Evolutionary conservation across 192 early-diverging fungal genomes (phyloP).

Genomic region (Mortierella hygrophila): DNA sequence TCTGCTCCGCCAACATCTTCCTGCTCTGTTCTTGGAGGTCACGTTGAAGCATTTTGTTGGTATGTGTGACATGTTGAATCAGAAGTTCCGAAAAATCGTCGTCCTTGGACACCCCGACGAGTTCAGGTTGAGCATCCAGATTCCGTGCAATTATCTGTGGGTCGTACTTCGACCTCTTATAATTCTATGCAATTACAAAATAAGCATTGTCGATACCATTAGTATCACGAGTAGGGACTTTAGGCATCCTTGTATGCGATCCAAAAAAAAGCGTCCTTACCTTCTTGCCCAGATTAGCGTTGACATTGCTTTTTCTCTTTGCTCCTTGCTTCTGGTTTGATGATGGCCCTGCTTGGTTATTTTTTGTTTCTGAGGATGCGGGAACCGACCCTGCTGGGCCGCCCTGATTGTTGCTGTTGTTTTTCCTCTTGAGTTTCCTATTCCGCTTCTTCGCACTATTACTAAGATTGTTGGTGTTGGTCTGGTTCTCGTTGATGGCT

Average conservation of each 20-base stretch:
- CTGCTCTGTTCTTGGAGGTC: slow-evolving; percentile 33
- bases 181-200: background rate
- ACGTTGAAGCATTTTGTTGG: slow-evolving; percentile 35
- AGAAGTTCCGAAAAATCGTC: slow-evolving; percentile 38
- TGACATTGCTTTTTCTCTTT: background rate
- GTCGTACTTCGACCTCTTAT: background rate
- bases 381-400: background rate
- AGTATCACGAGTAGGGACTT: no score
- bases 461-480: background rate
- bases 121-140: slow-evolving; percentile 39
- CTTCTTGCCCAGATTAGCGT: background rate
- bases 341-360: background rate
- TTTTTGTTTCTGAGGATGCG: background rate
- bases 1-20: slow-evolving; percentile 33
- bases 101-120: slow-evolving; percentile 28
- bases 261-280: background rate
- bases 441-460: background rate
- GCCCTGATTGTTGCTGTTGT: background rate
- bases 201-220: background rate
- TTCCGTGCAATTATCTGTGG: slow-evolving; percentile 14
- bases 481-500: background rate
- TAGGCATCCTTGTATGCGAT: no score
- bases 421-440: background rate
- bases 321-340: slow-evolving; percentile 6
- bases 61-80: slow-evolving; percentile 34